phyloP scores from a whole-genome alignment of 1,284 basidiomycete genomes.

The Kalmanozyma brasiliensis region DNA sequence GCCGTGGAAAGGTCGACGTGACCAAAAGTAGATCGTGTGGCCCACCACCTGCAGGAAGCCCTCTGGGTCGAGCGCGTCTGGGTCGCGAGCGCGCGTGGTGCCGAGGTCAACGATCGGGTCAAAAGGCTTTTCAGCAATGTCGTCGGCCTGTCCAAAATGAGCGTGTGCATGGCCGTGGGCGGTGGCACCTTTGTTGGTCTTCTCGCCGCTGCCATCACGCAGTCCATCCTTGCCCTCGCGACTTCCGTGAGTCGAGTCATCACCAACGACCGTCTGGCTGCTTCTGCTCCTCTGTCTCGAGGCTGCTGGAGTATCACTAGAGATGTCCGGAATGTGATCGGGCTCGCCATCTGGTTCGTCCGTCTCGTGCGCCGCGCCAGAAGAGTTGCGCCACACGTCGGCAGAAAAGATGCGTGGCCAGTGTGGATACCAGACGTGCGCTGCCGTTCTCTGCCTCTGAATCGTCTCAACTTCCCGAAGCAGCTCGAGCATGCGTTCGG shows the following conservation, averaged over 20 bases:
- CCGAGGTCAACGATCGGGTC: slow-evolving; percentile 68
- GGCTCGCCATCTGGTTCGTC: slow-evolving; percentile 44
- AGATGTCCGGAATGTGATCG: slow-evolving; percentile 42
- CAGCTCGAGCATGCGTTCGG: slow-evolving; percentile 67
- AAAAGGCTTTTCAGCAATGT: background rate
- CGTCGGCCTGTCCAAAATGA: slow-evolving; percentile 14
- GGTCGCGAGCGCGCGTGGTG: slow-evolving; percentile 74
- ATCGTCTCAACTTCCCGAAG: slow-evolving; percentile 74
- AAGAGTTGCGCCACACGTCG: slow-evolving; percentile 70
- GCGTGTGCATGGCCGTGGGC: slow-evolving; percentile 11
- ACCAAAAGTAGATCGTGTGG: slow-evolving; percentile 33
- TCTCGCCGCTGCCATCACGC: background rate
- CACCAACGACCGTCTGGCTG: slow-evolving; percentile 14
- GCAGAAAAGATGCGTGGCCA: slow-evolving; percentile 68
- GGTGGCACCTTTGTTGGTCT: background rate
- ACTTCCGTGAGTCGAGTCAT: background rate
- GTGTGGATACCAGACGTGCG: slow-evolving; percentile 78
- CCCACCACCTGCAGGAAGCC: slow-evolving; percentile 53
- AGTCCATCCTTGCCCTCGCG: too few relatives aligned
- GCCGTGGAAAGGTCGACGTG: slow-evolving; percentile 56
- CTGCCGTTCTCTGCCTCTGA: slow-evolving; percentile 72
- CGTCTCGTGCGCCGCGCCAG: slow-evolving; percentile 21
- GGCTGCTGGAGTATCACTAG: slow-evolving; percentile 20
- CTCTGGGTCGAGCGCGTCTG: slow-evolving; percentile 77
- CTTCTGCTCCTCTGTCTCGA: slow-evolving; percentile 34